Percentiles rank a stretch among this genome's conserved stretches.
These are phyloP conservation scores for Raffaelea albimanens DNA, from an alignment of 2,329 filamentous ascomycete species.

Conservation along the genomic window DNA sequence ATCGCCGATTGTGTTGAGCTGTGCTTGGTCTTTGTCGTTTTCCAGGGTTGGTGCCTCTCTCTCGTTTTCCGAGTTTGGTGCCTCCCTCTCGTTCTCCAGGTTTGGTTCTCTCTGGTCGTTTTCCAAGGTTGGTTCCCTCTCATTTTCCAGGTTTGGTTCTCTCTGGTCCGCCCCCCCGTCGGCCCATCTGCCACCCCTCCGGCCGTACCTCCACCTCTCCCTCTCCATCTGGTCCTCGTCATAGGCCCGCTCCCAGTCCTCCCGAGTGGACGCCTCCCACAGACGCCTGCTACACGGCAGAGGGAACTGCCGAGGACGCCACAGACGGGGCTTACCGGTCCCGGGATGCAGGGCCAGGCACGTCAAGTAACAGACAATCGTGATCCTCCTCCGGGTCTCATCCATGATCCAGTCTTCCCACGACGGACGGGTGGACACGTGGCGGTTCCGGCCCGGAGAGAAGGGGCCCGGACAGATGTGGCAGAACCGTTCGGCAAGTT, in stretches of 20 bases:
- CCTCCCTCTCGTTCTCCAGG: no score
- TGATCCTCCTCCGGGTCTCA: conserved; percentile 19
- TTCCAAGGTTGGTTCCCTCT: no score
- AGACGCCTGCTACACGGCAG: conserved; percentile 7
- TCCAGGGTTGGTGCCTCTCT: no score
- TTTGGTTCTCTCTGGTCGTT: no score
- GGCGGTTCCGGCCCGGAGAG: not conserved
- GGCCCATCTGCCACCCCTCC: not conserved
- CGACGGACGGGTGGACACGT: conserved; percentile 5
- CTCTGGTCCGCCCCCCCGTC: not conserved
- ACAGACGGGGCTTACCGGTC: not conserved
- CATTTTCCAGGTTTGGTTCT: no score
- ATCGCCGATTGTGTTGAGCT: no score
- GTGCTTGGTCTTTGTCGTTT: no score
- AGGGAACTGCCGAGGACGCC: conserved; percentile 1
- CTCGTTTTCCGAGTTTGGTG: no score
- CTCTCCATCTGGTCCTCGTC: conserved; percentile 2
- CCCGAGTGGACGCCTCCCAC: conserved; percentile 7
- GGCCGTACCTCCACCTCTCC: not conserved
- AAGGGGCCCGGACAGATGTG: not conserved
- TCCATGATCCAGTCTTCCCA: conserved; percentile 23
- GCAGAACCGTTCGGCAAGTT: not conserved
- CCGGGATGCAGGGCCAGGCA: conserved; percentile 4
- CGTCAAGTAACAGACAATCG: conserved; percentile 7
- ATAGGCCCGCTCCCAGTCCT: conserved; percentile 8